Base-by-base conservation (phyloP, 768 basidiomycete species). In the Lentinula lateritia region DNA sequence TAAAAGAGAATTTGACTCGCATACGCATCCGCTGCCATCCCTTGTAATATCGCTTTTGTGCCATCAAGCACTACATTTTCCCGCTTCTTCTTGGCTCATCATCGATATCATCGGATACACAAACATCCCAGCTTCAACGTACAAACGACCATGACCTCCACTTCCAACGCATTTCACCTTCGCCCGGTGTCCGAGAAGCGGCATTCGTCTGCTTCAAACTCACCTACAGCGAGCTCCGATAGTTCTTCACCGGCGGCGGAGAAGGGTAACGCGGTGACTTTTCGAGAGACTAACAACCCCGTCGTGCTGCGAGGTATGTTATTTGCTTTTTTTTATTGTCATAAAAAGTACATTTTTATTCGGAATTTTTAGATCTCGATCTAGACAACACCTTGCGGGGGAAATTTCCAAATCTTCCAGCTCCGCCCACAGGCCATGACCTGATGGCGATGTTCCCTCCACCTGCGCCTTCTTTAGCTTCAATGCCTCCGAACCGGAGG, bases 371-470 rank as follows among this genome's bases (percentile, higher is more conserved):
- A 56, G 55, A 56, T 43, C 55, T 56, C 23, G 55, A 56, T 28
- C 32, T 56, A 28, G 55, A 56, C 39, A 42, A 20, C 16, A 43
- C 55, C 8, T 6, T 56, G 6, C 55, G 55, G 5, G 55, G 55
- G 12, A 56, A 41, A 56, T 56, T 56, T 15, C 55, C 58, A 61
- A 86, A 85, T 64, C 89, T 84, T 69, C 90, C 90, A 16, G 83
- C 87, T 0, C 90, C 90, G 1, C 87, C 89, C 5, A 90, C 88
- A 0, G 90, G 90, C 2, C 90, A 92, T 66, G 89, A 92, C 65
- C 81, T 92, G 66, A 92, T 92, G 90, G 88, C 88, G 13, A 82
- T 92, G 76, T 92, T 92, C 69, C 90, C 90, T 0, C 81, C 90
- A 5, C 76, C 84, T 3, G 81, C 88, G 15, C 90, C 90, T 1